Conservation (phyloP, 1,139 yeast species). For the Sugiyamaella castrensis region DNA sequence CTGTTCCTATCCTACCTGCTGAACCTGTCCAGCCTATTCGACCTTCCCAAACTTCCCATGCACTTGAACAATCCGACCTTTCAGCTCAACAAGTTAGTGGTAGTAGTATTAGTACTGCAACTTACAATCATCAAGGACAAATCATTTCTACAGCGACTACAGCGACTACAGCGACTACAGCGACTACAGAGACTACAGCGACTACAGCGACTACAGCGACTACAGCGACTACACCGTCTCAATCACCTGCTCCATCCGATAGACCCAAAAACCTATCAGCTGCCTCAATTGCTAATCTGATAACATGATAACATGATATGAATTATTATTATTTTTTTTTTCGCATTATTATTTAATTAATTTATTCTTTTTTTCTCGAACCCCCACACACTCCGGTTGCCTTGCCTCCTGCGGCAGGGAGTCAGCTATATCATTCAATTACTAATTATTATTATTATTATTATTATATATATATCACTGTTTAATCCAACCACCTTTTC, state of each 20-base stretch:
- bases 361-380: not conserved
- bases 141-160: constrained; percentile 1
- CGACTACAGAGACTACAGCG: not conserved
- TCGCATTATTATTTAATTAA: not conserved
- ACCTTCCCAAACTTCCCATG: too few species aligned
- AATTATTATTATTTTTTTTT: too few species aligned
- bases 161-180: constrained; percentile 1
- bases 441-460: too few species aligned
- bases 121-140: not conserved
- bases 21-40: too few species aligned
- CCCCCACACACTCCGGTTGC: too few species aligned
- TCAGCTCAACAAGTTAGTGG: not conserved
- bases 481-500: constrained; percentile 16
- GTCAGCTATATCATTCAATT: not conserved
- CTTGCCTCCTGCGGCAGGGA: constrained; percentile 5
- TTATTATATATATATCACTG: not conserved
- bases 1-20: too few species aligned
- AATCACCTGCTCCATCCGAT: constrained; percentile 1
- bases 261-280: not conserved
- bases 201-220: not conserved
- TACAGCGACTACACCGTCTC: constrained; percentile 2
- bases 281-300: constrained; percentile 10
- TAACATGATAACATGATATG: too few species aligned
- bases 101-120: not conserved
- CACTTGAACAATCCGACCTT: too few species aligned